These are phyloP conservation scores for Nissolia schottii DNA, from an alignment of 306 rosid genomes.

Conservation along the genomic window DNA sequence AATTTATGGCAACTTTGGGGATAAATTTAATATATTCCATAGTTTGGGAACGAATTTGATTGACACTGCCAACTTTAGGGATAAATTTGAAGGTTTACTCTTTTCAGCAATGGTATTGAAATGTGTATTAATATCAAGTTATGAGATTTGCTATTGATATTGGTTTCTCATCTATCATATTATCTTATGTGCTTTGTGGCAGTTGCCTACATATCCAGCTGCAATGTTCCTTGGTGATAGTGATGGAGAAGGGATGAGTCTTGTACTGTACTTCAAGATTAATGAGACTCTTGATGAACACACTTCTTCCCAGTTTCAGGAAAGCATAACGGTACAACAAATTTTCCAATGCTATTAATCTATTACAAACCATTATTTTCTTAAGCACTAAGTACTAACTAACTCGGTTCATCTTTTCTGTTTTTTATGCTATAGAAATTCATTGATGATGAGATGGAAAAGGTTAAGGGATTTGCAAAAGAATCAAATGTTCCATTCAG, in stretches of 20 bases:
- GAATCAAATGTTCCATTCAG: constrained; percentile 64
- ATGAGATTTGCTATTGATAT: not conserved
- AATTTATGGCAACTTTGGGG: no score
- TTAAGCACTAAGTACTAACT: not conserved
- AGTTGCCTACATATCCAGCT: constrained; percentile 96
- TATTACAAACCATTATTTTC: not conserved
- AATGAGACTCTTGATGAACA: constrained; percentile 61
- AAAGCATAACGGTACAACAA: constrained; percentile 63
- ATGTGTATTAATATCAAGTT: not conserved
- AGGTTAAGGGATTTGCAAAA: constrained; percentile 83
- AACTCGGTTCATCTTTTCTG: constrained; percentile 2
- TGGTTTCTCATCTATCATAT: constrained; percentile 21
- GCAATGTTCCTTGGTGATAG: constrained; percentile 84
- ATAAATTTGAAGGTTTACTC: no score
- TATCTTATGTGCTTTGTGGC: constrained; percentile 22
- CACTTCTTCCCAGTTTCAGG: constrained; percentile 71
- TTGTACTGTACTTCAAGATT: constrained; percentile 71
- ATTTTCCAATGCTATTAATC: not conserved
- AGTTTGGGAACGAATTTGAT: no score
- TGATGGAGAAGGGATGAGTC: constrained; percentile 94
- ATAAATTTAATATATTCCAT: no score
- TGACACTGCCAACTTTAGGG: no score
- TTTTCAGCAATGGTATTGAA: not conserved
- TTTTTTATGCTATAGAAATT: constrained; percentile 54
- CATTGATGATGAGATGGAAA: constrained; percentile 81